Conservation (phyloP, 2,329 filamentous ascomycete species). For the Immersiporthe knoxdaviesiana region DNA sequence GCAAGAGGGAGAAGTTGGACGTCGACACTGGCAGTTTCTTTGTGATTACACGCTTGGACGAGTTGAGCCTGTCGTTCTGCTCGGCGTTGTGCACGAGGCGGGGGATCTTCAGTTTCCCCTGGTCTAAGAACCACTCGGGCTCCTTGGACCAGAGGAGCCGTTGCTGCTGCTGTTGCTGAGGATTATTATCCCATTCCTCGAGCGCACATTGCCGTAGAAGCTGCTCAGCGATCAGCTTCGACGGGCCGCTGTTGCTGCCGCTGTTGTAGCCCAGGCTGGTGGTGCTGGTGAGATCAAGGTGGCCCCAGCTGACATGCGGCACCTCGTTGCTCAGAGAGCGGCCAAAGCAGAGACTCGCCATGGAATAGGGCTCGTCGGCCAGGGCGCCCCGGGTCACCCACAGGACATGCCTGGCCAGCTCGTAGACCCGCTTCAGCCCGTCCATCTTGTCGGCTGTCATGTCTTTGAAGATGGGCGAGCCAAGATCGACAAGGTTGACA, state of each 20-base stretch:
- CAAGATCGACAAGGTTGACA: slow-evolving; percentile 35
- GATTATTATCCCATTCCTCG: slow-evolving; percentile 23
- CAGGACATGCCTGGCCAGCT: slow-evolving; percentile 28
- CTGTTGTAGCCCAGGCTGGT: slow-evolving; percentile 7
- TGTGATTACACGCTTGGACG: slow-evolving; percentile 29
- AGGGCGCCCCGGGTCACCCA: slow-evolving; percentile 33
- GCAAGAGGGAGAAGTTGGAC: neutral
- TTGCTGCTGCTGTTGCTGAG: slow-evolving; percentile 8
- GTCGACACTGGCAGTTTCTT: slow-evolving; percentile 13
- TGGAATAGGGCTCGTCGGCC: slow-evolving; percentile 30
- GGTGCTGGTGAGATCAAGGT: slow-evolving; percentile 33
- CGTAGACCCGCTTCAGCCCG: slow-evolving; percentile 31
- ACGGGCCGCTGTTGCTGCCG: neutral
- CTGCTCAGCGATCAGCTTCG: slow-evolving; percentile 22
- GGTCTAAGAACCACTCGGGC: slow-evolving; percentile 35
- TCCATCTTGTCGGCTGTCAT: slow-evolving; percentile 31
- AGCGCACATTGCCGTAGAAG: slow-evolving; percentile 30
- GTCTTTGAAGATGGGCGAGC: slow-evolving; percentile 34
- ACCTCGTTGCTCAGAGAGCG: slow-evolving; percentile 32
- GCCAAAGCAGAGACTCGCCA: slow-evolving; percentile 33
- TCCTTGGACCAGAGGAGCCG: slow-evolving; percentile 37
- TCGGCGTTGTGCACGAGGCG: slow-evolving; percentile 30
- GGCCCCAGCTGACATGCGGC: slow-evolving; percentile 32
- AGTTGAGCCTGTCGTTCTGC: slow-evolving; percentile 32
- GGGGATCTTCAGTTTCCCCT: slow-evolving; percentile 36